Conservation (phyloP, 495 filamentous ascomycete species). For the Penicillium tannophilum region DNA sequence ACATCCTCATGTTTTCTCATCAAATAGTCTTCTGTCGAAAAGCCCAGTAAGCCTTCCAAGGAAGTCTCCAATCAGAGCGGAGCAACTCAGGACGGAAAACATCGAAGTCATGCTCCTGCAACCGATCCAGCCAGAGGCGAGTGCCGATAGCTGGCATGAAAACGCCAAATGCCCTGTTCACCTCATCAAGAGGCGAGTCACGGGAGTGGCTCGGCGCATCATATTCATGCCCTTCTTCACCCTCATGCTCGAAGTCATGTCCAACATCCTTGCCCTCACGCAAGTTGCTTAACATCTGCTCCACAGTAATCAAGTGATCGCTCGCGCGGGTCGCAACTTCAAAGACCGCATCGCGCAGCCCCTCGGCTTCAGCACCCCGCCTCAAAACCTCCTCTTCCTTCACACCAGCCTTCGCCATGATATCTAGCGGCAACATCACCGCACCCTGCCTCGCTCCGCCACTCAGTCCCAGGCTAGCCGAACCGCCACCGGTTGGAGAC, state of each 20-base stretch:
- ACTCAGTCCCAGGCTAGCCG: constrained; percentile 17
- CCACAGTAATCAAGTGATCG: constrained; percentile 91
- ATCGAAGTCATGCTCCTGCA: constrained; percentile 84
- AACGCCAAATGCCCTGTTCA: constrained; percentile 72
- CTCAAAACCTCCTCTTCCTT: constrained; percentile 88
- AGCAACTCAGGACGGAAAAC: constrained; percentile 67
- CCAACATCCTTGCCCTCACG: constrained; percentile 70
- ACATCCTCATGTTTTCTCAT: constrained; percentile 12
- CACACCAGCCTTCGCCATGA: constrained; percentile 79
- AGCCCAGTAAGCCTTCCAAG: constrained; percentile 81
- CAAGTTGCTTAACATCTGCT: constrained; percentile 85
- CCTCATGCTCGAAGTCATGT: constrained; percentile 84
- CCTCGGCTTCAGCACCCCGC: constrained; percentile 71
- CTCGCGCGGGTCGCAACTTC: constrained; percentile 87
- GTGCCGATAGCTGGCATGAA: constrained; percentile 80
- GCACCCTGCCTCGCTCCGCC: constrained; percentile 58
- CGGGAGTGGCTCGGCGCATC: constrained; percentile 19
- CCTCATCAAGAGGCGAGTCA: constrained; percentile 52
- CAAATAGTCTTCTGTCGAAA: constrained; percentile 61
- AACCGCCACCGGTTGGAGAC: constrained; percentile 44
- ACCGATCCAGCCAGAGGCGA: constrained; percentile 70
- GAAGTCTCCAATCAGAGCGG: constrained; percentile 79
- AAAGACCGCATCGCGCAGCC: constrained; percentile 87
- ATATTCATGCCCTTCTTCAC: constrained; percentile 75
- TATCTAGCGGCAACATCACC: constrained; percentile 79